Conservation (phyloP, 495 filamentous ascomycete species). For the Podospora bellae-mahoneyi region DNA sequence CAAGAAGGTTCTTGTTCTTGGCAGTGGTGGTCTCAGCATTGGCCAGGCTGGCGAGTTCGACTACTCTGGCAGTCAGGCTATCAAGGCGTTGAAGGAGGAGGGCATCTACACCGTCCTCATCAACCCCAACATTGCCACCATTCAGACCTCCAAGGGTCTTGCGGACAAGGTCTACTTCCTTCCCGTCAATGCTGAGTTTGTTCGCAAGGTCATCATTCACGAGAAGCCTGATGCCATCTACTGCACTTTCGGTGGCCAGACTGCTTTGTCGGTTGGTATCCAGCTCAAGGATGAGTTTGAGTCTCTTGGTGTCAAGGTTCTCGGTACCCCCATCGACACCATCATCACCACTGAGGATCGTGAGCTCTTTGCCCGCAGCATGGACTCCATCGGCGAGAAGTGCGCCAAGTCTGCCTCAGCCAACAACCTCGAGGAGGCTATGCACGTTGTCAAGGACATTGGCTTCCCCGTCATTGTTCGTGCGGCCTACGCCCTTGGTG, state of each 20-base stretch:
- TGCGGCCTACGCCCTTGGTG: constrained; percentile 93
- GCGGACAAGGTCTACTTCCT: constrained; percentile 98
- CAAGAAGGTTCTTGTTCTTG: constrained; percentile 92
- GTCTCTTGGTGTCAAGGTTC: constrained; percentile 80
- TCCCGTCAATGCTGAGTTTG: constrained; percentile 94
- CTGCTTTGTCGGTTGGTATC: constrained; percentile 90
- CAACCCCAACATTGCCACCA: constrained; percentile 98
- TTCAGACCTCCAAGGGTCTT: constrained; percentile 95
- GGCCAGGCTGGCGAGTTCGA: constrained; percentile 97
- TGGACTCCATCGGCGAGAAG: constrained; percentile 97
- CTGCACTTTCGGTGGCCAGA: constrained; percentile 94
- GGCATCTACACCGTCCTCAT: constrained; percentile 91
- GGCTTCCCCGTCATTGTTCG: constrained; percentile 96
- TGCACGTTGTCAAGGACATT: constrained; percentile 79
- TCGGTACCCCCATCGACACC: constrained; percentile 94
- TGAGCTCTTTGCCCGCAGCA: constrained; percentile 93
- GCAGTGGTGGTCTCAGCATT: constrained; percentile 90
- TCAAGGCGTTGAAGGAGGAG: constrained; percentile 96
- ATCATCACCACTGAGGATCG: constrained; percentile 98
- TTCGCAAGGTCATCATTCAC: constrained; percentile 90
- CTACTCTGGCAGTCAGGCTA: constrained; percentile 92
- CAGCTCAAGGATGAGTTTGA: constrained; percentile 96
- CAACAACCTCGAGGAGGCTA: constrained; percentile 77
- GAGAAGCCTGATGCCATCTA: constrained; percentile 95
- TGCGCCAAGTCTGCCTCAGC: constrained; percentile 96